Percentiles rank a stretch among this genome's conserved stretches.
Evolutionary conservation across 768 basidiomycete genomes (phyloP).

Genomic region (Suillus subluteus): DNA sequence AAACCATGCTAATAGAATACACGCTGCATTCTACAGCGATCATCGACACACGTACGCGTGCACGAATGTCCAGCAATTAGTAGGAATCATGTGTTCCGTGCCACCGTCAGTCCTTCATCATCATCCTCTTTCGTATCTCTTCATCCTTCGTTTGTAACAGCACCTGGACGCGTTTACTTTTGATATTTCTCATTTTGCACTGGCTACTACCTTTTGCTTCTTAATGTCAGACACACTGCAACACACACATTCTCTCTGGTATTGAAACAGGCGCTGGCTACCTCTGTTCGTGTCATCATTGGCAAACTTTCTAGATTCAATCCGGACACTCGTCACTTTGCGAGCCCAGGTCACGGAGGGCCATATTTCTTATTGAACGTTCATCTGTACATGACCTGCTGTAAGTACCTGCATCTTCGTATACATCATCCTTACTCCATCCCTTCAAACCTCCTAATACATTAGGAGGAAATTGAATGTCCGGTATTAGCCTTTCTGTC

Average conservation of each 20-base stretch:
- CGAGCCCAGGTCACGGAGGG: neutral
- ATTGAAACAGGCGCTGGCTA: neutral
- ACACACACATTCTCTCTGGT: neutral
- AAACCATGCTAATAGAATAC: too few species aligned
- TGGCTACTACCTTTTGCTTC: constrained; percentile 54
- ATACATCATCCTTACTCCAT: neutral
- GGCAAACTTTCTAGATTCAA: neutral
- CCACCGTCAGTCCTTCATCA: constrained; percentile 57
- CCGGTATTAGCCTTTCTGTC: neutral
- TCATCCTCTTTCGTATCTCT: neutral
- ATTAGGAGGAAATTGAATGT: neutral
- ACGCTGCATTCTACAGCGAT: neutral
- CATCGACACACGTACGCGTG: neutral
- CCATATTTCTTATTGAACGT: neutral
- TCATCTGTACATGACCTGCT: neutral
- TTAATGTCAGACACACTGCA: neutral
- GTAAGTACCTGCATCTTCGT: neutral
- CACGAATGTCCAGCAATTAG: neutral
- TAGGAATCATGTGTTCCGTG: constrained; percentile 52
- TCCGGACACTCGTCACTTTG: neutral
- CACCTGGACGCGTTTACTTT: constrained; percentile 76
- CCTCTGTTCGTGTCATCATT: neutral
- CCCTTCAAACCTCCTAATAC: neutral
- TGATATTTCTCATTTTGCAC: constrained; percentile 71
- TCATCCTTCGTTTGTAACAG: constrained; percentile 38